Evolutionary conservation across 164 flowering plant species (phyloP), one percentile per base, ranked within the genome.

Genomic region (Piper longum): DNA sequence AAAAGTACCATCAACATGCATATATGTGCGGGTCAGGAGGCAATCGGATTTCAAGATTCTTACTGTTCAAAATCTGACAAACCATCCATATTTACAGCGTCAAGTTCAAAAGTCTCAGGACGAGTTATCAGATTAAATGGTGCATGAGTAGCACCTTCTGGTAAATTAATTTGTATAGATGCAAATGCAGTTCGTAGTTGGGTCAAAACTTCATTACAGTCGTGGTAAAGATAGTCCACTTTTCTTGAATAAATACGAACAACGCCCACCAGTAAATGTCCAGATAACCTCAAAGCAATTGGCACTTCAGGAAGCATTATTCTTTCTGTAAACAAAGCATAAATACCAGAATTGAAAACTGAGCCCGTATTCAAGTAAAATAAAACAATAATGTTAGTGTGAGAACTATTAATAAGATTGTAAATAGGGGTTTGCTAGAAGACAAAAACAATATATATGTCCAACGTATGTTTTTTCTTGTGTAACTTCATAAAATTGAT

Each of bases 231-330:
- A 69, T 85, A 89, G 12, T 87, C 96, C 44, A 87, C 91, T 74
- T 95, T 82, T 84, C 80, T 91, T 4, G 98, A 82, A 64, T 89
- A 89, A 67, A 95, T 91, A 56, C 99, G 78, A 62, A 87, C 97
- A 65, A 95, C 89, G 16, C 99, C 97, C 66, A 91, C 61, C 39
- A 95, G 77, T 70, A 95, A 95, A 75, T 85, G 86, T 17, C 85
- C 91, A 0, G 91, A 84, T 85, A 86, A 74, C 68, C 99, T 76
- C 68, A 91, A 72, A 0, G 98, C 96, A 66, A 95, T 81, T 0
- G 96, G 98, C 4, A 85, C 96, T 64, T 85, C 88, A 0, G 96
- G 90, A 70, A 62, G 76, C 84, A 93, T 82, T 43, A 93, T 90
- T 69, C 82, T 86, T 4, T 87, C 96, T 65, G 62, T 45, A 26